Evolutionary conservation across 2,329 filamentous ascomycete species (phyloP), one percentile per base, ranked within the genome.

Genomic region (Fragosphaeria purpurea): DNA sequence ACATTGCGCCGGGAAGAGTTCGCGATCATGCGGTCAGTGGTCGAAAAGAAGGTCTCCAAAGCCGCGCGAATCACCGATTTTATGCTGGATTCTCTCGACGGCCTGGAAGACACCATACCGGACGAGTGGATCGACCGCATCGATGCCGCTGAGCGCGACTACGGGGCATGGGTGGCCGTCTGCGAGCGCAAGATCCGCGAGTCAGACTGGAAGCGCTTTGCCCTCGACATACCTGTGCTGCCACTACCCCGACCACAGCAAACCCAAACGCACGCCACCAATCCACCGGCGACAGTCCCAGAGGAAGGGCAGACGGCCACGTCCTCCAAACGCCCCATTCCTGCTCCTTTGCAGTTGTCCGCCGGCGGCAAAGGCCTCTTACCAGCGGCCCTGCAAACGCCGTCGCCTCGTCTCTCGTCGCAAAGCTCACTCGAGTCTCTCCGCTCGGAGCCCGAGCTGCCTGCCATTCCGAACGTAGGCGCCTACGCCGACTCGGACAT

Each of bases 31-130:
- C 81, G 79, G 54, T 63, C 65, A 3, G 73, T 81, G 7, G 70
- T 97, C 35, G 80, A 85, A 51, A 33, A 76, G 35, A 86, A 85
- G 57, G 80, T 96, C 37, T 72, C 78, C 11, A 75, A 75, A 38
- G 75, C 89, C 0, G 91, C 88, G 0, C 77, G 77, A 45, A 76
- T 82, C 40, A 73, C 97, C 54, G 93, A 98, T 64, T 79, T 76
- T 47, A 88, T 96, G 77, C 75, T 98, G 11, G 90, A 98, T 65
- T 76, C 80, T 35, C 73, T 97, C 2, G 93, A 97, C 65, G 90
- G 88, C 2, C 75, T 82, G 50, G 75, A 85, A 42, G 93, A 98
- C 60, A 88, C 85, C 0, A 70, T 98, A 8, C 93, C 93, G 0
- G 86, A 94, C 41, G 65, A 71, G 33, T 98, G 91, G 93, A 80